Percentiles rank a stretch among this genome's conserved stretches.
Evolutionary conservation across 2,329 filamentous ascomycete species (phyloP).

Genomic region (Lanzia echinophila): DNA sequence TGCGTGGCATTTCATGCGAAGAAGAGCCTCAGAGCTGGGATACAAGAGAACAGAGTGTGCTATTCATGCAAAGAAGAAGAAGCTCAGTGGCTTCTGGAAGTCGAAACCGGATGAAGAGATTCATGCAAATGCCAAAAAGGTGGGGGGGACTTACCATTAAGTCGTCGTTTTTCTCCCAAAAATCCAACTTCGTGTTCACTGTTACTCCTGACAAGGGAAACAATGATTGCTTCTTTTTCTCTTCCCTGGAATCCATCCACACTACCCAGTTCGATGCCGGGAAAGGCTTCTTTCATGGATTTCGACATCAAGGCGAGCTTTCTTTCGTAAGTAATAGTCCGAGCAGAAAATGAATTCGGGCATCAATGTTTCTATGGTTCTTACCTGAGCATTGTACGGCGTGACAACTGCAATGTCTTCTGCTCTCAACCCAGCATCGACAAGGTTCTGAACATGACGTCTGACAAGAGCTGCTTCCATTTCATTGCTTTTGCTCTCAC

Average conservation of each 20-base stretch:
- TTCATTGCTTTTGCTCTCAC: slow-evolving; percentile 85
- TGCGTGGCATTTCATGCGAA: no score
- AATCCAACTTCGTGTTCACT: slow-evolving; percentile 83
- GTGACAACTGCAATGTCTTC: slow-evolving; percentile 91
- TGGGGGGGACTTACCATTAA: slow-evolving; percentile 67
- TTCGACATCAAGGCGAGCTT: slow-evolving; percentile 70
- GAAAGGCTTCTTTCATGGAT: slow-evolving; percentile 72
- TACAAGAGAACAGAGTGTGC: background rate
- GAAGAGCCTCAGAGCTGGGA: background rate
- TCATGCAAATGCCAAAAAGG: background rate
- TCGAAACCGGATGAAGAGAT: background rate
- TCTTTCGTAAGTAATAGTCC: background rate
- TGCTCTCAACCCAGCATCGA: slow-evolving; percentile 71
- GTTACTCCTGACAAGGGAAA: slow-evolving; percentile 93
- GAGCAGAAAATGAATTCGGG: background rate
- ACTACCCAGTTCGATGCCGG: slow-evolving; percentile 87
- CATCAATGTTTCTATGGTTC: slow-evolving; percentile 17
- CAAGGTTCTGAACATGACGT: slow-evolving; percentile 67
- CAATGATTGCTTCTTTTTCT: slow-evolving; percentile 91
- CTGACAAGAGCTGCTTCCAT: slow-evolving; percentile 79
- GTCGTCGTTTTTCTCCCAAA: slow-evolving; percentile 78
- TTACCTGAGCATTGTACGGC: slow-evolving; percentile 88
- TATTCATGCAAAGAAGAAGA: slow-evolving; percentile 6
- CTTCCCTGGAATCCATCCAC: slow-evolving; percentile 96
- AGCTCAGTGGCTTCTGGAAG: background rate